phyloP scores from a whole-genome alignment of 495 filamentous ascomycete species.

The Staphylotrichum longicolle region DNA sequence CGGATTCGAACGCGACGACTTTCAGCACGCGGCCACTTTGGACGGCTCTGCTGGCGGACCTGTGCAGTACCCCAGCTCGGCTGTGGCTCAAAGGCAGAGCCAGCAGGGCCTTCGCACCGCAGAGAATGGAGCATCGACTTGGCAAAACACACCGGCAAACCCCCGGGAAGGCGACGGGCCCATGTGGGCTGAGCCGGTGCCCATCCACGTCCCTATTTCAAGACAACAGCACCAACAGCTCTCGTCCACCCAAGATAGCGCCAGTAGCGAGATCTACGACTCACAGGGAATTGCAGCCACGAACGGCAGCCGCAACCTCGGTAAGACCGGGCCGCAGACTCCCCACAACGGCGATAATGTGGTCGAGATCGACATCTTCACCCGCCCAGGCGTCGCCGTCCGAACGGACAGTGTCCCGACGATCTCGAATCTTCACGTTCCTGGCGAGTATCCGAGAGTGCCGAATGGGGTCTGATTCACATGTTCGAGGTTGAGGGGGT shows the following conservation, averaged over 20 bases:
- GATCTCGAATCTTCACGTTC: conserved; percentile 51
- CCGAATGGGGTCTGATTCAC: conserved; percentile 18
- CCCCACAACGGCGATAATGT: conserved; percentile 12
- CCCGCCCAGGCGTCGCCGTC: conserved; percentile 20
- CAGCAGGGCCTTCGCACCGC: background rate
- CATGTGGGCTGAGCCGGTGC: conserved; percentile 21
- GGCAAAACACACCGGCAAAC: background rate
- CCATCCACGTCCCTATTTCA: background rate
- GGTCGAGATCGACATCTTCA: background rate
- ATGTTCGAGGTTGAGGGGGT: background rate
- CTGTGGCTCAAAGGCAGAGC: background rate
- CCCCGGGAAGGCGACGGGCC: background rate
- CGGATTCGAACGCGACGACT: background rate
- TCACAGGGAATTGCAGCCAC: background rate
- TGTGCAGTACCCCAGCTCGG: background rate
- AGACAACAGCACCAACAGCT: conserved; percentile 9
- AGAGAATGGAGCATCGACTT: background rate
- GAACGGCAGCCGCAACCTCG: background rate
- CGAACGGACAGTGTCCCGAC: conserved; percentile 33
- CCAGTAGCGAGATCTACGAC: background rate
- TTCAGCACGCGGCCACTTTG: background rate
- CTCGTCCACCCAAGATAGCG: background rate
- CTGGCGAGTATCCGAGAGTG: conserved; percentile 55
- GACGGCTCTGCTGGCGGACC: background rate
- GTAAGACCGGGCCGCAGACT: conserved; percentile 1